Conservation (phyloP, 2,329 filamentous ascomycete genomes). For the Westerdykella aurantiaca region DNA sequence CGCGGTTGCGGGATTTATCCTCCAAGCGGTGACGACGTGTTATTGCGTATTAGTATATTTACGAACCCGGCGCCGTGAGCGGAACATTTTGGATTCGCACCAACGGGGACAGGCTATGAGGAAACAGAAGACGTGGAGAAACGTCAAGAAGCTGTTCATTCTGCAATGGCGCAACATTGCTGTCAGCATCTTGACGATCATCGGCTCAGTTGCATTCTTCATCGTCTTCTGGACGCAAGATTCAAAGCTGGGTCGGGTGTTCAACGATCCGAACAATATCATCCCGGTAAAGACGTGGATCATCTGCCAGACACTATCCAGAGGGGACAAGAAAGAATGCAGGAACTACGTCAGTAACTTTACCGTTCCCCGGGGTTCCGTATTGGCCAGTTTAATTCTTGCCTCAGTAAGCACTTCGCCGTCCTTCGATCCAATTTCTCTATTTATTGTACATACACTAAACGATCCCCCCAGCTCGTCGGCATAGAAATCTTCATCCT, state of each 20-base stretch:
- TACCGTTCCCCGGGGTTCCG: slow-evolving; percentile 11
- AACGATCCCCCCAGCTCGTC: slow-evolving; percentile 21
- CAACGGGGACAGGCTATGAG: not conserved
- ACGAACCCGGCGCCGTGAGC: slow-evolving; percentile 14
- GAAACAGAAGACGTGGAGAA: slow-evolving; percentile 16
- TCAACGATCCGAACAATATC: slow-evolving; percentile 15
- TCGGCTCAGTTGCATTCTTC: slow-evolving; percentile 24
- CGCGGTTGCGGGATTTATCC: slow-evolving; percentile 19
- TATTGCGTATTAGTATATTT: slow-evolving; percentile 35
- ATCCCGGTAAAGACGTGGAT: slow-evolving; percentile 21
- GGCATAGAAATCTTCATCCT: slow-evolving; percentile 35
- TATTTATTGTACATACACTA: not conserved
- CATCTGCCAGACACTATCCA: slow-evolving; percentile 16
- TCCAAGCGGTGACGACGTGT: slow-evolving; percentile 27
- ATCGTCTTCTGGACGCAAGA: slow-evolving; percentile 27
- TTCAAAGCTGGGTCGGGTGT: slow-evolving; percentile 16
- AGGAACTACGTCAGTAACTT: slow-evolving; percentile 20
- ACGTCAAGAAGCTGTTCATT: slow-evolving; percentile 19
- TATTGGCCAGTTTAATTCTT: slow-evolving; percentile 20
- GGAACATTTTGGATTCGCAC: slow-evolving; percentile 2
- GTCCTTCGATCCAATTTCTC: not conserved
- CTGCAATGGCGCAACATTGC: slow-evolving; percentile 27
- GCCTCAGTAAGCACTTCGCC: slow-evolving; percentile 19
- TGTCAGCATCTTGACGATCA: slow-evolving; percentile 21
- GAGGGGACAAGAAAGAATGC: slow-evolving; percentile 20